A percentile compares a stretch with the other conserved stretches of the same genome.
Evolutionary conservation across 2,329 filamentous ascomycete genomes (phyloP).

Genomic region (Huntiella omanensis): DNA sequence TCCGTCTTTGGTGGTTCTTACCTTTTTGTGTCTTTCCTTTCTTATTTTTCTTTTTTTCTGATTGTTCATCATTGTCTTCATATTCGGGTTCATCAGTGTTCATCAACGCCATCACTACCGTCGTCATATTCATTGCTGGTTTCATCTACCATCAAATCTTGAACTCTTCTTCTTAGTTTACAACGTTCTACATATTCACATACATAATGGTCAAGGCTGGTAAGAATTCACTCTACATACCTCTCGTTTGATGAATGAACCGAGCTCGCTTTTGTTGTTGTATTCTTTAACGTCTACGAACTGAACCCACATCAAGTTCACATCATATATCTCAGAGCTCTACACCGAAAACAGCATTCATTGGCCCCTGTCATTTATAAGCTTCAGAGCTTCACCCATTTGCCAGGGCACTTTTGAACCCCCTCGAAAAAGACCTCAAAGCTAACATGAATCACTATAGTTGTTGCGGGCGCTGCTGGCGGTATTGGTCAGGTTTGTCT

Average conservation of each 20-base stretch:
- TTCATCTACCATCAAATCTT: slow-evolving; percentile 1
- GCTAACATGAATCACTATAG: slow-evolving; percentile 19
- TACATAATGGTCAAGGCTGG: slow-evolving; percentile 41
- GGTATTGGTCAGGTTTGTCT: slow-evolving; percentile 79
- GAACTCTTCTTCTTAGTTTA: neutral
- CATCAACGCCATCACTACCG: neutral
- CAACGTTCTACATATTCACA: slow-evolving; percentile 9
- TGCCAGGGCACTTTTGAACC: too few species aligned
- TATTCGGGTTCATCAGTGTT: slow-evolving; percentile 7
- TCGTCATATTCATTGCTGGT: slow-evolving; percentile 2
- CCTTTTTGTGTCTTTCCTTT: slow-evolving; percentile 4
- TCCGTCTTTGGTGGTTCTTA: too few species aligned
- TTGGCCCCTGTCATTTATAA: neutral
- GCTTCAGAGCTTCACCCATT: neutral
- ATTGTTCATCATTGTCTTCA: neutral
- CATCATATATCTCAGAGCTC: too few species aligned
- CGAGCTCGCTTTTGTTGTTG: too few species aligned
- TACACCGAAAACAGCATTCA: too few species aligned
- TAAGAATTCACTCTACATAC: slow-evolving; percentile 19
- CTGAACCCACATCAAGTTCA: neutral
- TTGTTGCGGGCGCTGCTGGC: slow-evolving; percentile 89
- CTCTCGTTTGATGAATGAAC: neutral
- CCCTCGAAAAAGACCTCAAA: neutral
- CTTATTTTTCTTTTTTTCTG: slow-evolving; percentile 1
- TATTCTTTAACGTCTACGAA: too few species aligned